These are phyloP conservation scores for Gaillardinia entomophila DNA, from an alignment of 805 yeast genomes.

Conservation along the genomic window DNA sequence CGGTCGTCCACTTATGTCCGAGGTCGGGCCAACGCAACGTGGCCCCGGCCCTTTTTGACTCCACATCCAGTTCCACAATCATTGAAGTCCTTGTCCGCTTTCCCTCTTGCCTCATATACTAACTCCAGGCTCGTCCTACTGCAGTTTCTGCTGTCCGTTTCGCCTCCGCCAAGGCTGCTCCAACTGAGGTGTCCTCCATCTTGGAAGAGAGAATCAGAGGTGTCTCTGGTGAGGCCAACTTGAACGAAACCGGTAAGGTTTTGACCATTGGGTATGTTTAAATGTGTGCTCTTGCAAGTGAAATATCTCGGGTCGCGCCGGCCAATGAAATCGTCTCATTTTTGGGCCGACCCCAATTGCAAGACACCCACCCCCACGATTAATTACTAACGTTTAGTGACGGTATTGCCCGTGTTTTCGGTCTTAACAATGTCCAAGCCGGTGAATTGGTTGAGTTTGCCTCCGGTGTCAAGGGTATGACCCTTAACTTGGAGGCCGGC, in stretches of 20 bases:
- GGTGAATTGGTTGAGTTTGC: constrained; percentile 99
- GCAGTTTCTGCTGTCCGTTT: constrained; percentile 64
- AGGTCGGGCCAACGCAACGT: too few relatives aligned
- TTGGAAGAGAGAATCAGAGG: constrained; percentile 99
- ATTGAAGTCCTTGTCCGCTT: too few relatives aligned
- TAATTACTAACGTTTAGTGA: constrained; percentile 62
- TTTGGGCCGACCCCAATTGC: too few relatives aligned
- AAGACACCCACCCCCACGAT: too few relatives aligned
- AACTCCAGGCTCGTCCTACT: constrained; percentile 67
- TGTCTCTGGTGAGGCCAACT: constrained; percentile 93
- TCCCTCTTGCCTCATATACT: too few relatives aligned
- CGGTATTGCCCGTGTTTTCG: constrained; percentile 99
- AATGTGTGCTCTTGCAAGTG: too few relatives aligned
- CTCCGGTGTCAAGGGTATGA: constrained; percentile 99
- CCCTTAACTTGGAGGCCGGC: constrained; percentile 99
- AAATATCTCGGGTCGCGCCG: too few relatives aligned
- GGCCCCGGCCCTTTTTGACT: too few relatives aligned
- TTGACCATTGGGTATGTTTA: constrained; percentile 86
- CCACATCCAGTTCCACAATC: too few relatives aligned
- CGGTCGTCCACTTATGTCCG: too few relatives aligned
- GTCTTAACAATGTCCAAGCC: constrained; percentile 99
- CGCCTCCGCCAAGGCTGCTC: constrained; percentile 96
- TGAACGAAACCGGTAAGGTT: constrained; percentile 99
- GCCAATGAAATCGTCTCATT: not conserved
- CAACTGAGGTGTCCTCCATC: constrained; percentile 98